These are phyloP conservation scores for Penicillium argentinense DNA, from an alignment of 495 filamentous ascomycete genomes.

Conservation along the genomic window DNA sequence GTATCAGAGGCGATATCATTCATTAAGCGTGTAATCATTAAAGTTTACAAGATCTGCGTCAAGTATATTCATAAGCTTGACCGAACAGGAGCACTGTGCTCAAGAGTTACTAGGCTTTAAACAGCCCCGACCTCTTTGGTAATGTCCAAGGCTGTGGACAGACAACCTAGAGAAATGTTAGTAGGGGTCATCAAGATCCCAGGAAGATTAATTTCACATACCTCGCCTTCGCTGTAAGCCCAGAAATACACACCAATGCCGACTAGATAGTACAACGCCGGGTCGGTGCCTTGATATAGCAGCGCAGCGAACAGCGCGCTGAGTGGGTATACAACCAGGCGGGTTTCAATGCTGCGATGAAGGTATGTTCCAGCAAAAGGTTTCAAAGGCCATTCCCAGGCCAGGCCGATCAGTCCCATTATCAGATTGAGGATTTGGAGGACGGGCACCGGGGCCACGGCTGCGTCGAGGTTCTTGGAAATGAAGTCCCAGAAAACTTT, in stretches of 20 bases:
- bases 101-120: constrained; percentile 30
- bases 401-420: constrained; percentile 74
- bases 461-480: constrained; percentile 84
- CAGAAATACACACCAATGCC: constrained; percentile 90
- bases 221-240: constrained; percentile 97
- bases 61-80: constrained; percentile 21
- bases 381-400: constrained; percentile 88
- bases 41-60: too few relatives aligned
- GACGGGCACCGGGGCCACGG: constrained; percentile 82
- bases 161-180: constrained; percentile 42
- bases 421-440: constrained; percentile 96
- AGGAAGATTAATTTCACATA: constrained; percentile 39
- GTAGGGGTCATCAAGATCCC: background rate
- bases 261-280: constrained; percentile 88
- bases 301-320: constrained; percentile 71
- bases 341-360: constrained; percentile 84
- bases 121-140: constrained; percentile 32
- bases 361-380: constrained; percentile 61
- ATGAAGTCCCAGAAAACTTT: constrained; percentile 98
- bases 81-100: constrained; percentile 9
- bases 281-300: constrained; percentile 89
- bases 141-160: constrained; percentile 60
- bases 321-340: constrained; percentile 82
- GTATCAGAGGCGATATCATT: too few relatives aligned
- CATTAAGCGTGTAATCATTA: too few relatives aligned